Evolutionary conservation across 1,284 basidiomycete genomes (phyloP).

Genomic region (Cryptococcus depauperatus): DNA sequence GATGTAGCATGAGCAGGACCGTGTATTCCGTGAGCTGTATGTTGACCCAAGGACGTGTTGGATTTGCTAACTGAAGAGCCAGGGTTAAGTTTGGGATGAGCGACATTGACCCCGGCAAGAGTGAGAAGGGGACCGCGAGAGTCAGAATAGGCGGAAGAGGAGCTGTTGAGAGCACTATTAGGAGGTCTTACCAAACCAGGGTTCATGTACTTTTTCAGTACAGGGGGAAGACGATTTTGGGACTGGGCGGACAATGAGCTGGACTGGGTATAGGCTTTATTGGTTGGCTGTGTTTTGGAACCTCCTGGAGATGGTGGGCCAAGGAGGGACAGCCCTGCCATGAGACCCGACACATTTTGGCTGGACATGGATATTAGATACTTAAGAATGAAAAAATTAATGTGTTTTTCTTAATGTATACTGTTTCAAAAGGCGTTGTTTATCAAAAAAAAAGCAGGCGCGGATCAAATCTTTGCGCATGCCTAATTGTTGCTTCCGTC

Average conservation of each 20-base stretch:
- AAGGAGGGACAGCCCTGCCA: constrained; percentile 22
- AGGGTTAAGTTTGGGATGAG: constrained; percentile 6
- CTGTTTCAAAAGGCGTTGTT: too few species aligned
- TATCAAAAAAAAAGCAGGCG: too few species aligned
- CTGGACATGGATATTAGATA: constrained; percentile 16
- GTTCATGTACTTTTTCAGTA: constrained; percentile 46
- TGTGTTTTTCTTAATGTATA: constrained; percentile 1
- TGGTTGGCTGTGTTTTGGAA: constrained; percentile 4
- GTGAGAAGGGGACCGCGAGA: constrained; percentile 35
- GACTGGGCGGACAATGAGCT: constrained; percentile 2
- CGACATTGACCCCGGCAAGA: constrained; percentile 37
- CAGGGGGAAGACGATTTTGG: constrained; percentile 35
- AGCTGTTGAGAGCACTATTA: constrained; percentile 28
- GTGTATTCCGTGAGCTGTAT: constrained; percentile 42
- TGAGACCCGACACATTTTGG: constrained; percentile 16
- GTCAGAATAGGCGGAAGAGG: constrained; percentile 12
- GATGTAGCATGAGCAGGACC: constrained; percentile 42
- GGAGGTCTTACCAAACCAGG: constrained; percentile 36
- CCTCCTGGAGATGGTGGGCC: constrained; percentile 8
- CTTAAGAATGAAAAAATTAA: background rate
- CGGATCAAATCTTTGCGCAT: too few species aligned
- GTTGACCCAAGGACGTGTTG: constrained; percentile 19
- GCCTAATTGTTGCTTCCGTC: too few species aligned
- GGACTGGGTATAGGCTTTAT: background rate
- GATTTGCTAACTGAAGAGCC: constrained; percentile 16